A percentile compares a stretch with the other conserved stretches of the same genome.
Evolutionary conservation across 2,329 filamentous ascomycete genomes (phyloP).

Genomic region (Claviceps fusiformis): DNA sequence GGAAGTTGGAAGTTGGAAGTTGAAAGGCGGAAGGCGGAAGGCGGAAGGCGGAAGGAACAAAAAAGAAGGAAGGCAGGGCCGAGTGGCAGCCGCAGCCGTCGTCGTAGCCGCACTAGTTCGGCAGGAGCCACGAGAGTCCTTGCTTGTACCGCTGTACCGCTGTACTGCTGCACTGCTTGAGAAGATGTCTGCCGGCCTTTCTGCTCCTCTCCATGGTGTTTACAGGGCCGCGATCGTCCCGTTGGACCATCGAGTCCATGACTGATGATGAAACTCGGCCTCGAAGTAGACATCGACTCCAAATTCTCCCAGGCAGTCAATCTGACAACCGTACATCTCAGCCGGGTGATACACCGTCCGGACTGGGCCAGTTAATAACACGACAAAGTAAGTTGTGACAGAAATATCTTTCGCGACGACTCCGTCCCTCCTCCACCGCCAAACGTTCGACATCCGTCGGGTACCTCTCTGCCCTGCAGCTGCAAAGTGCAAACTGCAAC

Average conservation of each 20-base stretch:
- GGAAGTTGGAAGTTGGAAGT: background rate
- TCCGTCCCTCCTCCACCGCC: too few relatives aligned
- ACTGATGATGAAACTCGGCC: background rate
- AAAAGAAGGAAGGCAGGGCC: background rate
- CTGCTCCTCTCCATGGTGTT: background rate
- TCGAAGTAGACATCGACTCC: background rate
- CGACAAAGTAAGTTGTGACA: too few relatives aligned
- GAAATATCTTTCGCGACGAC: too few relatives aligned
- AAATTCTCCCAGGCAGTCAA: background rate
- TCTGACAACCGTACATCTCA: too few relatives aligned
- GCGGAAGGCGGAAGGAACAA: background rate
- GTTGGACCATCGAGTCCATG: background rate
- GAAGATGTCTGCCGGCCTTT: background rate
- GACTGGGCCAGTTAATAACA: too few relatives aligned
- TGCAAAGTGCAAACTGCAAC: too few relatives aligned
- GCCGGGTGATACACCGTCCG: too few relatives aligned
- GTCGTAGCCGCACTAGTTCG: background rate
- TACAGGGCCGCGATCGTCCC: background rate
- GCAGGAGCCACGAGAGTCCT: background rate
- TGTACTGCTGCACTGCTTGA: background rate
- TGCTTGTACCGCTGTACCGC: background rate
- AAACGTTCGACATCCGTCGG: too few relatives aligned
- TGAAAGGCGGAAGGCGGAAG: background rate
- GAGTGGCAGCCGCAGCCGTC: background rate
- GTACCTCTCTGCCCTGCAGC: too few relatives aligned